A percentile compares a stretch with the other conserved stretches of the same genome.
Evolutionary conservation across 768 basidiomycete species (phyloP).

Genomic region (Boletellus ananiceps): DNA sequence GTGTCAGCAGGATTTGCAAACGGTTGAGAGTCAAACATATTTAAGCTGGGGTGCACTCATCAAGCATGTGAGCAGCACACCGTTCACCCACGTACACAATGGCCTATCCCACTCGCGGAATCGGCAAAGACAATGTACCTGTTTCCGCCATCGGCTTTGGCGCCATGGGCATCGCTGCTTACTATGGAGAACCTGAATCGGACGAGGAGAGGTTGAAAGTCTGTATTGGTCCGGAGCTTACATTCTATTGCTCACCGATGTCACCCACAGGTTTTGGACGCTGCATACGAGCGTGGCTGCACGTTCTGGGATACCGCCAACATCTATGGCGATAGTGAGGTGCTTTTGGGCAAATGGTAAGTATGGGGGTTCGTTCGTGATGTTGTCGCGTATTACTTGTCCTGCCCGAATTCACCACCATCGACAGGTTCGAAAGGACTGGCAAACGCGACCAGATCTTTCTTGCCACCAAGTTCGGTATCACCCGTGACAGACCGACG

Average conservation of each 20-base stretch:
- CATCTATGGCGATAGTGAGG: constrained; percentile 40
- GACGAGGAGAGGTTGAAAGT: constrained; percentile 64
- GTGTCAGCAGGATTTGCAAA: no score
- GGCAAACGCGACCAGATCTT: constrained; percentile 50
- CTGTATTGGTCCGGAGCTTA: neutral
- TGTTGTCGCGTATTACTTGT: no score
- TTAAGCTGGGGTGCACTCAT: no score
- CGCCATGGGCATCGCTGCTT: constrained; percentile 51
- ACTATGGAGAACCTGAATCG: constrained; percentile 40
- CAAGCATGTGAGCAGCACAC: no score
- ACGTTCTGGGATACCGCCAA: constrained; percentile 48
- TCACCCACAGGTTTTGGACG: constrained; percentile 37
- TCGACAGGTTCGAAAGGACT: constrained; percentile 40
- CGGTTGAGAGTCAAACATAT: no score
- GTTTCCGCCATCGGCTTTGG: constrained; percentile 53
- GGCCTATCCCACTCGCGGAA: constrained; percentile 36
- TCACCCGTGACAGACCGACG: constrained; percentile 20
- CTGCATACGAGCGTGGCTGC: constrained; percentile 36
- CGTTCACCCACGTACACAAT: neutral
- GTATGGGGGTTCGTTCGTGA: neutral
- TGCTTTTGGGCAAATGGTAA: constrained; percentile 43
- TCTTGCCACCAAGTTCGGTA: constrained; percentile 58
- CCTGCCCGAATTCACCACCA: no score
- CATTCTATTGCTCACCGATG: neutral
- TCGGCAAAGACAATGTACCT: constrained; percentile 38